Conservation (phyloP, 73 alveolate genomes). For the Tetrahymena borealis region DNA sequence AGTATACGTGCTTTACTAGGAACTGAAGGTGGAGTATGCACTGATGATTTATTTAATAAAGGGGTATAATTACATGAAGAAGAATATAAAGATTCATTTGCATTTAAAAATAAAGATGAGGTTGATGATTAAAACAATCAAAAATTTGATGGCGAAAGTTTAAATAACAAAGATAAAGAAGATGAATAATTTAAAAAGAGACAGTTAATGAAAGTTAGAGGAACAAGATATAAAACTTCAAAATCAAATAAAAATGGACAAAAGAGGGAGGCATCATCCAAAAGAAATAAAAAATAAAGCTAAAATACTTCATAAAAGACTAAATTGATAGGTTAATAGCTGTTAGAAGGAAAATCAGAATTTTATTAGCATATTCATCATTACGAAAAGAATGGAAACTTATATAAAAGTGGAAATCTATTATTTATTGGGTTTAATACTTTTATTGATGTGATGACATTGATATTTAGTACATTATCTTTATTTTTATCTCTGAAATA, state of each 20-base stretch:
- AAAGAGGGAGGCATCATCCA: not conserved
- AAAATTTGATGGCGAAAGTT: too few species aligned
- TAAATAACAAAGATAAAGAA: not conserved
- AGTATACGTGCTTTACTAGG: not conserved
- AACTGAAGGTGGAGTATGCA: not conserved
- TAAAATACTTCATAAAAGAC: too few species aligned
- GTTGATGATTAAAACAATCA: too few species aligned
- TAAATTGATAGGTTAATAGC: too few species aligned
- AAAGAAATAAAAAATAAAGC: too few species aligned
- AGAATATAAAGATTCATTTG: not conserved
- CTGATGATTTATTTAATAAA: not conserved
- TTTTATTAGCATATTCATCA: too few species aligned
- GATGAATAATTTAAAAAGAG: not conserved
- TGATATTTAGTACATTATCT: not conserved
- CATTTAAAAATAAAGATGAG: not conserved
- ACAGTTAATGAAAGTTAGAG: not conserved
- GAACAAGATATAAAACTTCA: not conserved
- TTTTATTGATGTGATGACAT: not conserved
- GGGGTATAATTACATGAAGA: not conserved
- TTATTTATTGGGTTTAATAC: not conserved
- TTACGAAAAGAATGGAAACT: not conserved
- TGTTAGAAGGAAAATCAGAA: too few species aligned
- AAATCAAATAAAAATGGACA: not conserved
- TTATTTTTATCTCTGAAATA: not conserved
- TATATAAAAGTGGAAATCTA: not conserved